Evolutionary conservation across 176 grass and related monocot species (phyloP), one percentile per base, ranked within the genome.

Genomic region (Oryza nivara): DNA sequence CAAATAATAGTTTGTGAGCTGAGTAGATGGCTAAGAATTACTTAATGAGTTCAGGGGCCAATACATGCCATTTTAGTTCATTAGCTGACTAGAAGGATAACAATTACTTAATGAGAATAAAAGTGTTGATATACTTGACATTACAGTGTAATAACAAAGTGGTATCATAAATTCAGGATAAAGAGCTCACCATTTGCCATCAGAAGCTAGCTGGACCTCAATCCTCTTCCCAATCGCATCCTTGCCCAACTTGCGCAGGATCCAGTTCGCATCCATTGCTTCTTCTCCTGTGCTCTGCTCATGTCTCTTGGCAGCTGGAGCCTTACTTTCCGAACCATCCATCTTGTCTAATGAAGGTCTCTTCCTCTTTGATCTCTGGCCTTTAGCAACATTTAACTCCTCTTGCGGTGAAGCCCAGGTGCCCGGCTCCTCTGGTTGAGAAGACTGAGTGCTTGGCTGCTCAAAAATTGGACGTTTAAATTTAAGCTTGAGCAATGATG

Each of bases 281-380:
- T 89, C 92, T 68, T 87, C 80, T 9, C 66, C 80, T 22, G 87
- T 32, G 80, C 82, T 82, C 78, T 89, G 83, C 38, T 72, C 51
- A 73, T 91, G 89, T 80, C 54, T 82, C 79, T 92, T 92, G 86
- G 77, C 73, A 84, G 77, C 80, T 65, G 46, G 49, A 32, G 66
- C 54, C 36, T 77, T 83, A 40, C 77, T 90, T 66, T 83, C 83
- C 6, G 16, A 87, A 75, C 86, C 78, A 91, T 82, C 91, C 3
- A 64, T 32, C 73, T 98, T 94, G 28, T 91, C 91, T 47, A 74
- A 85, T 2, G 88, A 92, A 70, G 95, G 90, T 22, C 92, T 92
- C 88, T 99, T 99, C 73, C 96, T 96, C 86, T 95, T 99, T 85
- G 93, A 99, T 81, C 96, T 89, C 81, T 99, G 96, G 20, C 96